Evolutionary conservation across 148 eudicot species (phyloP).

Genomic region (Vaccinium vitisidaea): DNA sequence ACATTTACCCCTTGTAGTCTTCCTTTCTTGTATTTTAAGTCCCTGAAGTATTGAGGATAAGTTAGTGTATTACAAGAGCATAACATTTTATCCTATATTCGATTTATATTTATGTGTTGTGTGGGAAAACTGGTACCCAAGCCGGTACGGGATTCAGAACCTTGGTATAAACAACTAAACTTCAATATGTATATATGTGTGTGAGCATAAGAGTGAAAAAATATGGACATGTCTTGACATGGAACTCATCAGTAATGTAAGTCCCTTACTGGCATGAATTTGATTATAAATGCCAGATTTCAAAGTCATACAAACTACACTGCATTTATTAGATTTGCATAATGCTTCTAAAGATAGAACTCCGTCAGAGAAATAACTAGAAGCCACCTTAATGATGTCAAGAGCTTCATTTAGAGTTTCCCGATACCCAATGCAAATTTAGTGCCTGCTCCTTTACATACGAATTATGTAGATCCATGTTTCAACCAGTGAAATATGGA

Average conservation of each 20-base stretch:
- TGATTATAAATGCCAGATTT: not conserved
- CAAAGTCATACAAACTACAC: not conserved
- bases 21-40: too few relatives aligned
- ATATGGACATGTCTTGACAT: not conserved
- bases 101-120: too few relatives aligned
- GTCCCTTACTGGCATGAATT: not conserved
- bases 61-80: too few relatives aligned
- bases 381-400: conserved; percentile 10
- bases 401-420: not conserved
- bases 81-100: too few relatives aligned
- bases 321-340: not conserved
- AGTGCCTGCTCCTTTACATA: not conserved
- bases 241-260: not conserved
- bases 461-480: not conserved
- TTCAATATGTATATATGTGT: not conserved
- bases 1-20: too few relatives aligned
- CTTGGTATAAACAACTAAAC: not conserved
- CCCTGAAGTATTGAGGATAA: too few relatives aligned
- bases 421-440: not conserved
- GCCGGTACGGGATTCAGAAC: too few relatives aligned
- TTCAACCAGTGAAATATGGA: conserved; percentile 1
- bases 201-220: not conserved
- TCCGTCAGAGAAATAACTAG: not conserved
- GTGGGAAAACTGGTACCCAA: too few relatives aligned
- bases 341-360: not conserved